Evolutionary conservation across 805 yeast species (phyloP), one percentile per base, ranked within the genome.

Genomic region (Starmera amethionina): DNA sequence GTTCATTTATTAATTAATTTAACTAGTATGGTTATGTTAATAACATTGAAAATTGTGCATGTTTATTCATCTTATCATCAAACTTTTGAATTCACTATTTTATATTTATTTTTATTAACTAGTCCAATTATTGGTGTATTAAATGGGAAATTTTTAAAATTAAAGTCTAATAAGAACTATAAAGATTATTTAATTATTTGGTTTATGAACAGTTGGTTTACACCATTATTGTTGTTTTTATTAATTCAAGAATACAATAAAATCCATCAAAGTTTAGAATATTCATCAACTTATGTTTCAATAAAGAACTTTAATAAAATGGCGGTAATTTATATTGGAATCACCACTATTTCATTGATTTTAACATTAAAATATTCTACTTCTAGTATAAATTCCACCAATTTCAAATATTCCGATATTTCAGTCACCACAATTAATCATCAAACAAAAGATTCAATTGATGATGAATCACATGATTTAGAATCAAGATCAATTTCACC

Each of bases 241-340:
- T 25, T 49, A 7, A 39, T 46, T 18, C 4, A 14, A 3, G 27
- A 41, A 10, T 39, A 44, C 8, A 56, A 58, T 39, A 12, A 14
- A 4, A 46, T 51, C 4, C 52, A 50, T 37, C 40, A 36, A 8
- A 39, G 52, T 22, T 22, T 22, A 9, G 60, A 50, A 8, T 41
- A 48, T 8, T 53, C 61, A 5, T 52, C 59, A 42, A 41, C 46
- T 22, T 42, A 46, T 16, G 44, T 58, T 18, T 32, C 46, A 5
- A 5, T 36, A 5, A 13, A 4, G 0, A 16, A 28, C 16, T 39
- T 44, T 34, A 15, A 42, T n/a, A 15, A 30, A 3, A 34, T 42
- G 5, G n/a, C 43, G 6, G 14, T 30, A 8, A 16, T 19, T 6
- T 56, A 55, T 34, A 40, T 40, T 8, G 6, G 36, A 3, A 28